phyloP scores from a whole-genome alignment of 305 asterid genomes.

The Solanum hybrid region DNA sequence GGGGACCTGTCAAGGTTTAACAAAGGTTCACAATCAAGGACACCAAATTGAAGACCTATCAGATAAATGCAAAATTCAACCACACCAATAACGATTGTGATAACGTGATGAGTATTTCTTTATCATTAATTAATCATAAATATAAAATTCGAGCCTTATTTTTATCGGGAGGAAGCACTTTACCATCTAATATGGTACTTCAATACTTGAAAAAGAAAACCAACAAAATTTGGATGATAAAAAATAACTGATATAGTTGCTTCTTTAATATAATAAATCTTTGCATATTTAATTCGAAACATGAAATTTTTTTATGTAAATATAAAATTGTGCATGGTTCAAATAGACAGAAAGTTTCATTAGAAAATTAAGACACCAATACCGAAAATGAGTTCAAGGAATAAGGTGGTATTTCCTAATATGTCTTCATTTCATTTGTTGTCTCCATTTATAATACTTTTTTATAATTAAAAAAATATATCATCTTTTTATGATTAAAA shows the following conservation, averaged over 20 bases:
- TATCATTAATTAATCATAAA: not conserved
- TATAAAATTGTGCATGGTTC: not conserved
- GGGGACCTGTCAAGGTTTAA: too few relatives aligned
- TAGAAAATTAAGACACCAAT: not conserved
- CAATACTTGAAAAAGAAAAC: not conserved
- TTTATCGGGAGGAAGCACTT: accelerated
- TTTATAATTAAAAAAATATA: too few relatives aligned
- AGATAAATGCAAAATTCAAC: not conserved
- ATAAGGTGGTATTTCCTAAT: not conserved
- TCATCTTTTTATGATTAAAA: too few relatives aligned
- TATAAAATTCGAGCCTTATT: not conserved
- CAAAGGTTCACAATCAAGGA: not conserved
- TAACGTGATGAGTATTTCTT: not conserved
- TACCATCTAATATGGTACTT: not conserved
- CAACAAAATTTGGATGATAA: not conserved
- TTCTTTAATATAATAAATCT: too few relatives aligned
- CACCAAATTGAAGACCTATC: not conserved
- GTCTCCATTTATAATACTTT: too few relatives aligned
- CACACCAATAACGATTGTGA: not conserved
- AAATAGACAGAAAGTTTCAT: not conserved
- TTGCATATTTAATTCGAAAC: not conserved
- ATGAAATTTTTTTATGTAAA: not conserved
- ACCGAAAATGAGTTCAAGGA: not conserved
- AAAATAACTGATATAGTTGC: not conserved
- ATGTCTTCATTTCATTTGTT: not conserved